Conservation (phyloP, 352 stramenopile genomes). For the Chrysophaeum taylorii region DNA sequence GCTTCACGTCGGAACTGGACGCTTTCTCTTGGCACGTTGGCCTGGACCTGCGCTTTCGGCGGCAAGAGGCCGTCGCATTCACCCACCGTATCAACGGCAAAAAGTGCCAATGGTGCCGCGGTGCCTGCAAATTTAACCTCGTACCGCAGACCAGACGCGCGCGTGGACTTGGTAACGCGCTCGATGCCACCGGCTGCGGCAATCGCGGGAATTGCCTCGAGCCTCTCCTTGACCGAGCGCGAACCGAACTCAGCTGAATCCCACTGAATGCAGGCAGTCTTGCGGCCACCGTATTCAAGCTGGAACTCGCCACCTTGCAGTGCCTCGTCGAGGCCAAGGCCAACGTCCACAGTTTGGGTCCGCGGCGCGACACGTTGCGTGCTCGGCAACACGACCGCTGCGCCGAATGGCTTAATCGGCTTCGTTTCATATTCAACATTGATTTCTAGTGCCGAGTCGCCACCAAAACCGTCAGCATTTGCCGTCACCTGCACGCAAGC, state of each 20-base stretch:
- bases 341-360: constrained; percentile 1
- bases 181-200: background rate
- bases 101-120: no score
- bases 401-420: background rate
- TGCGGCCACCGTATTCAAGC: background rate
- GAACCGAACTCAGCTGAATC: background rate
- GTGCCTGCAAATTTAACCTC: background rate
- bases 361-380: no score
- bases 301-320: background rate
- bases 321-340: background rate
- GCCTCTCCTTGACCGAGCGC: background rate
- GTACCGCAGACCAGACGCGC: background rate
- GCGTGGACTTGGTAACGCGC: background rate
- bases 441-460: background rate
- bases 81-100: no score
- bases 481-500: background rate
- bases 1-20: no score
- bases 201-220: background rate
- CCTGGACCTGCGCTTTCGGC: no score
- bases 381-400: no score
- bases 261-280: background rate
- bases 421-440: background rate
- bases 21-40: no score
- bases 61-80: no score
- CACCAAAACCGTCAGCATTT: background rate